Conservation (phyloP, 148 eudicot genomes). For the Fallopia convolvulus region DNA sequence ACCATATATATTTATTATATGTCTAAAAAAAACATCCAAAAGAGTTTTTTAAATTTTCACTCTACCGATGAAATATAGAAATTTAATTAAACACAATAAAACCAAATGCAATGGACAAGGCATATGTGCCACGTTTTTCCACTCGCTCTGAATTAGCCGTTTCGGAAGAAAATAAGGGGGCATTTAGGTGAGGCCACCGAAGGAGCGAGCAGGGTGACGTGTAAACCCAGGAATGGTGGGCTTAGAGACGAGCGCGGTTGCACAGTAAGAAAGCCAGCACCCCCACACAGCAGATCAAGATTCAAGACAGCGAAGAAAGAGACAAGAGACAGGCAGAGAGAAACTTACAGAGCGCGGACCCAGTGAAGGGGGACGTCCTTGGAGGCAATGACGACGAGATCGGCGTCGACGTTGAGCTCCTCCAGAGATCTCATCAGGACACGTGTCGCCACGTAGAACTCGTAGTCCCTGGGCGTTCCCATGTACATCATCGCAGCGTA, state of each 20-base stretch:
- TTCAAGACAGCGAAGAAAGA: not conserved
- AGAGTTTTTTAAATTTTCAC: no score
- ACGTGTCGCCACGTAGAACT: conserved; percentile 15
- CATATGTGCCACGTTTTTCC: not conserved
- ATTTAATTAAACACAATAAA: not conserved
- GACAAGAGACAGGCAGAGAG: not conserved
- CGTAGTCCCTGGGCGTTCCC: conserved; percentile 13
- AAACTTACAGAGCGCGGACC: conserved; percentile 16
- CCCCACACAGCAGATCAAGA: not conserved
- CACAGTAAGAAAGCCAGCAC: not conserved
- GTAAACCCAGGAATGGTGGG: not conserved
- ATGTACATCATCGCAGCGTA: conserved; percentile 14
- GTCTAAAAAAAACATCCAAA: no score
- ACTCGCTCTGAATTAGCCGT: not conserved
- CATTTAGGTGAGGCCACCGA: conserved; percentile 5
- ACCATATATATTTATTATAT: no score
- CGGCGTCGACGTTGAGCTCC: conserved; percentile 17
- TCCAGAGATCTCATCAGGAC: conserved; percentile 9
- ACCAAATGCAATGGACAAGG: no score
- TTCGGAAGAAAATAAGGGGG: not conserved
- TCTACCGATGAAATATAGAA: no score
- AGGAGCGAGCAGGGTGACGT: not conserved
- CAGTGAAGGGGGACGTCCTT: conserved; percentile 14
- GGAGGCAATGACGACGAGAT: conserved; percentile 21
- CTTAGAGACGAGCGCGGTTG: not conserved